Evolutionary conservation across 2,329 filamentous ascomycete species (phyloP).

Genomic region (Fusarium graminum): DNA sequence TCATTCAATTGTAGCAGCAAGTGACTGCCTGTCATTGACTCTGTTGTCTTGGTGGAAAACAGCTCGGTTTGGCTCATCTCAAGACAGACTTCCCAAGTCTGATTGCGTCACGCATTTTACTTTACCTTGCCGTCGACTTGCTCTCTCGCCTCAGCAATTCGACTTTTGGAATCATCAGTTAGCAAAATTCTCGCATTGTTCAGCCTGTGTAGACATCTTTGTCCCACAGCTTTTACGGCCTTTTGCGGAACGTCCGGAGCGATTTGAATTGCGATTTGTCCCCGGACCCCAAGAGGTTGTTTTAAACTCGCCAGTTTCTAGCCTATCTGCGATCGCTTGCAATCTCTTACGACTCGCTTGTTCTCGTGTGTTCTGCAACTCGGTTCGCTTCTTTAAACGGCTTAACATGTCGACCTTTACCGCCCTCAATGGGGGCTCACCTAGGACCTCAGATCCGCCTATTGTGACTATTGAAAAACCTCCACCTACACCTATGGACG

Average conservation of each 20-base stretch:
- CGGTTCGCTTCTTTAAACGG: conserved; percentile 3
- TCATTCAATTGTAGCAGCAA: conserved; percentile 15
- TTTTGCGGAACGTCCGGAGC: conserved; percentile 37
- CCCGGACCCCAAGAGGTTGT: conserved; percentile 9
- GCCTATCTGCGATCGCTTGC: conserved; percentile 11
- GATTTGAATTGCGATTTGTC: conserved; percentile 22
- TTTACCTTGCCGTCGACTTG: conserved; percentile 1
- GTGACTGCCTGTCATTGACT: conserved; percentile 18
- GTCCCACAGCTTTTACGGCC: conserved; percentile 23
- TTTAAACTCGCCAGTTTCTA: conserved; percentile 12
- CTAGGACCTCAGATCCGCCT: conserved; percentile 57
- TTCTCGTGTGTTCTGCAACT: conserved; percentile 8
- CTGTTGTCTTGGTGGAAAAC: conserved; percentile 11
- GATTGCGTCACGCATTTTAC: conserved; percentile 16
- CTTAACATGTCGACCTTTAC: conserved; percentile 64
- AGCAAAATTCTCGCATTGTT: conserved; percentile 10
- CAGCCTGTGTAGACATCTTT: conserved; percentile 1
- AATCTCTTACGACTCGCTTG: conserved; percentile 8
- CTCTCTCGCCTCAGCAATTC: conserved; percentile 9
- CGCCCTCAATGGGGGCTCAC: conserved; percentile 65
- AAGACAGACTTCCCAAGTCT: conserved; percentile 22
- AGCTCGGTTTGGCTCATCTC: conserved; percentile 8
- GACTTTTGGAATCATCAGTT: conserved; percentile 5
- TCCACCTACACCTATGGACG: conserved; percentile 51
- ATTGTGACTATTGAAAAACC: conserved; percentile 50